phyloP scores from a whole-genome alignment of 179 eudicot genomes.

The Heliamphora pulchella region DNA sequence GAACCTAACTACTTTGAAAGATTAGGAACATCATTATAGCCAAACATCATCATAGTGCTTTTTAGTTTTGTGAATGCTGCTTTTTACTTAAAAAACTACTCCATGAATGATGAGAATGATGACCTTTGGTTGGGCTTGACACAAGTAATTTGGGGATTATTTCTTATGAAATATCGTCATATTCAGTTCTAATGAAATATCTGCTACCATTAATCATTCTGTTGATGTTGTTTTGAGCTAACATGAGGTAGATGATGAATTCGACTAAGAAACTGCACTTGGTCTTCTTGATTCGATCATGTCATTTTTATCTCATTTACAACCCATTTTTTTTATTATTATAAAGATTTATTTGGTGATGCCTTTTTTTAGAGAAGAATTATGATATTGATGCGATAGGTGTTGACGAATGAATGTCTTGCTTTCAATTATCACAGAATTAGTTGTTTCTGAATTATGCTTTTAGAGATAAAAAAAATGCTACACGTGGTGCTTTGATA shows the following conservation, averaged over 20 bases:
- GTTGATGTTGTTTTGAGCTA: conserved; percentile 71
- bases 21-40: no score
- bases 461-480: not conserved
- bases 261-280: conserved; percentile 53
- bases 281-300: conserved; percentile 77
- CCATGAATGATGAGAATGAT: no score
- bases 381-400: not conserved
- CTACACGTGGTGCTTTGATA: not conserved
- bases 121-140: conserved; percentile 53
- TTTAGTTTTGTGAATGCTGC: no score
- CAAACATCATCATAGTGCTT: no score
- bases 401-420: not conserved
- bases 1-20: no score
- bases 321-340: not conserved
- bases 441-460: not conserved
- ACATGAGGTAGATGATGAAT: conserved; percentile 39
- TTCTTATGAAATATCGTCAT: conserved; percentile 61
- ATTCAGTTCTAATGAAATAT: conserved; percentile 46
- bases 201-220: conserved; percentile 63
- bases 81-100: no score
- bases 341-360: not conserved
- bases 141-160: conserved; percentile 72
- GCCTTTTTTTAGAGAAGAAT: not conserved
- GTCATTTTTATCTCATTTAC: conserved; percentile 23
- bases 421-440: not conserved